Conservation (phyloP, 495 filamentous ascomycete species). For the Penicillium roqueforti region DNA sequence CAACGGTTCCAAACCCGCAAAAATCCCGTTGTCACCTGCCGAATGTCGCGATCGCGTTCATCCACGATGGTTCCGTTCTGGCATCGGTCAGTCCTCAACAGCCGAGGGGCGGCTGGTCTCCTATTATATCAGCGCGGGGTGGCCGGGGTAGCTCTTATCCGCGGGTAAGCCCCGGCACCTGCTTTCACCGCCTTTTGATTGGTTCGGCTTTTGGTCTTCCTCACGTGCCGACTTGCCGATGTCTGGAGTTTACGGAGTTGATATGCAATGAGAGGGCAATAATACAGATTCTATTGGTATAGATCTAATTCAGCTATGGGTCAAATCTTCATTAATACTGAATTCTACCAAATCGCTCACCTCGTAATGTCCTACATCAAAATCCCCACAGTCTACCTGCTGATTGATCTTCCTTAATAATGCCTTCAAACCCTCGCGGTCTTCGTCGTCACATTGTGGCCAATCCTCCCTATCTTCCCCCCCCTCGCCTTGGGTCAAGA, state of each 20-base stretch:
- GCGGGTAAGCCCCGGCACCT: slow-evolving; percentile 7
- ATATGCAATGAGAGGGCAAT: too few relatives aligned
- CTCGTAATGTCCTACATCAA: not conserved
- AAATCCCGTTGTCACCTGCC: slow-evolving; percentile 21
- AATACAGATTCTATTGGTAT: too few relatives aligned
- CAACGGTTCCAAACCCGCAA: slow-evolving; percentile 7
- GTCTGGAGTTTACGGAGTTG: too few relatives aligned
- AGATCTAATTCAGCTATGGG: too few relatives aligned
- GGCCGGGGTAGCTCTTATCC: slow-evolving; percentile 11
- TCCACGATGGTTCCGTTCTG: not conserved
- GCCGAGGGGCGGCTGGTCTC: slow-evolving; percentile 8
- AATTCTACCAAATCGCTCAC: not conserved
- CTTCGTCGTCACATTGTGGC: slow-evolving; percentile 1
- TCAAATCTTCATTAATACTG: not conserved
- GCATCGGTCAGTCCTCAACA: slow-evolving; percentile 8
- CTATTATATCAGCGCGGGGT: slow-evolving; percentile 4
- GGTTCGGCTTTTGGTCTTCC: not conserved
- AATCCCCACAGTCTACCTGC: not conserved
- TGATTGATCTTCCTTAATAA: slow-evolving; percentile 1
- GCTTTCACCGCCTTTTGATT: not conserved
- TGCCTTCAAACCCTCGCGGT: too few relatives aligned
- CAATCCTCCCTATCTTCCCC: not conserved
- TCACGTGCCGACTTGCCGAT: not conserved
- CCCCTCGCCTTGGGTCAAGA: not conserved
- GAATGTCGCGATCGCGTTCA: slow-evolving; percentile 11